phyloP scores from a whole-genome alignment of 768 basidiomycete species.

The Mycena rosella region DNA sequence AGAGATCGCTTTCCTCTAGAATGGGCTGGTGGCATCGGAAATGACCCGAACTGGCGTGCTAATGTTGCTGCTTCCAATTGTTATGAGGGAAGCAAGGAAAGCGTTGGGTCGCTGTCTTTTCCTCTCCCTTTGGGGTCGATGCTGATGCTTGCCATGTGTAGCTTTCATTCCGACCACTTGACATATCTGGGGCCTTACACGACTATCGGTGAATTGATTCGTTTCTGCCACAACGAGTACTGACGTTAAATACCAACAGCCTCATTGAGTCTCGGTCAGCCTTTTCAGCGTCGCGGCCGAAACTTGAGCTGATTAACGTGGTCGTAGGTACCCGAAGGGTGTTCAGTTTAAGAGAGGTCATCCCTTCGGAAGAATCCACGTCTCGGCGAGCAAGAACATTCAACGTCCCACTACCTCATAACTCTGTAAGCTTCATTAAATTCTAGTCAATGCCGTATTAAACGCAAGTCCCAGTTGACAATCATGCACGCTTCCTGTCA shows the following conservation, averaged over 20 bases:
- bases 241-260: constrained; percentile 49
- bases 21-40: constrained; percentile 61
- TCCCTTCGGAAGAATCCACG: constrained; percentile 71
- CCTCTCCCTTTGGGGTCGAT: not conserved
- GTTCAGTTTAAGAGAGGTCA: constrained; percentile 83
- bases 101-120: constrained; percentile 63
- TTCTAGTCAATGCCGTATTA: constrained; percentile 14
- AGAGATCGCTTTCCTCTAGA: constrained; percentile 74
- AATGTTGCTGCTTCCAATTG: constrained; percentile 91
- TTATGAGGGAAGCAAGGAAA: constrained; percentile 85
- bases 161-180: constrained; percentile 82
- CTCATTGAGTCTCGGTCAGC: constrained; percentile 81
- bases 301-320: not conserved
- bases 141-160: not conserved
- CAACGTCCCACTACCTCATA: constrained; percentile 82
- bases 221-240: not conserved
- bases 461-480: constrained; percentile 61
- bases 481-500: constrained; percentile 92
- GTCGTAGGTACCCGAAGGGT: constrained; percentile 71
- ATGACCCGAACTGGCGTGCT: constrained; percentile 68
- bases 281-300: not conserved
- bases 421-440: constrained; percentile 66
- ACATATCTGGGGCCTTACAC: constrained; percentile 88
- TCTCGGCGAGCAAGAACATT: constrained; percentile 76
- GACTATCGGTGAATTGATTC: constrained; percentile 62